Base-by-base conservation (phyloP, 2,329 filamentous ascomycete species). In the Coniochaeta prunicola region DNA sequence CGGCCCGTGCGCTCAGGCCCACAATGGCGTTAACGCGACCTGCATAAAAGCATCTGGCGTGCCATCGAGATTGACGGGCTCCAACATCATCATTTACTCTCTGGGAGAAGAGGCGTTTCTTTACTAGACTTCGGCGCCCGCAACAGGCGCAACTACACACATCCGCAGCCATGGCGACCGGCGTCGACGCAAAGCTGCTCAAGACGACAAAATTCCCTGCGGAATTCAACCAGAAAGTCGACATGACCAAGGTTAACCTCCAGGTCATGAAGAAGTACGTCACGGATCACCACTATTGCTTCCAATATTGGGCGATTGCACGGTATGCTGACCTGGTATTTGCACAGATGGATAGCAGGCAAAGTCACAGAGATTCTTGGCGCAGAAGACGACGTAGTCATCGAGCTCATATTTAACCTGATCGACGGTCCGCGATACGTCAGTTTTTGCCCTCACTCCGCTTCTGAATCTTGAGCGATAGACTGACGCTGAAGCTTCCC, bases 181-280 rank as follows among this genome's bases (percentile, higher is more conserved):
- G 86, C 64, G 91, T 94, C 62, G 93, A 97, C 74, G 88, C 90
- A 64, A 96, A 96, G 79, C 84, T 96, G 68, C 78, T 97, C 59
- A 90, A 88, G 80, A 87, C 88, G 73, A 97, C 92, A 59, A 97
- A 96, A 70, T 97, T 97, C 64, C 94, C 94, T 53, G 82, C 88
- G 8, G 92, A 97, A 70, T 99, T 97, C 77, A 93, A 84, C 70
- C 87, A 90, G 71, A 97, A 97, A 78, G 94, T 99, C 64, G 92
- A 99, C 78, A 96, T 96, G 85, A 85, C 87, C 66, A 97, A 97
- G 78, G 92, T 99, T 74, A 97, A 99, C 71, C 80, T 96, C 56
- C 91, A 96, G 73, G 90, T 99, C 59, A 96, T 99, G 86, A 97
- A 97, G 82, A 96, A 94, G 90, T 96, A 71, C 69, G 87, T 76